Evolutionary conservation across 2,329 filamentous ascomycete genomes (phyloP).

Genomic region (Arthrobotrys conoides): DNA sequence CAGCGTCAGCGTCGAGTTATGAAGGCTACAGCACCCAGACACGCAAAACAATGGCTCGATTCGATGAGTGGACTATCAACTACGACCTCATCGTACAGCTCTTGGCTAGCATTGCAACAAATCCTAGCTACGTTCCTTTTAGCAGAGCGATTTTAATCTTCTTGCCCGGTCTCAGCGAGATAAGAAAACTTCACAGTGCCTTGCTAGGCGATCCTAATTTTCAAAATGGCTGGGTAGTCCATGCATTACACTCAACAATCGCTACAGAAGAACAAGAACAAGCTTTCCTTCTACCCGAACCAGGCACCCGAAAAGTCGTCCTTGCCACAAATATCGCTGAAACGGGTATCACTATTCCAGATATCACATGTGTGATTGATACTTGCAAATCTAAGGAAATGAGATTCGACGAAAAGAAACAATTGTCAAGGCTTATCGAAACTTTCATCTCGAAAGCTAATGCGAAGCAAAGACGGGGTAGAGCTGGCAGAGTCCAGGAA

Average conservation of each 20-base stretch:
- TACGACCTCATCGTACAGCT: conserved; percentile 87
- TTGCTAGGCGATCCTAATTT: conserved; percentile 83
- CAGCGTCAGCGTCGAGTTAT: conserved; percentile 74
- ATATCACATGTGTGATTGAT: conserved; percentile 96
- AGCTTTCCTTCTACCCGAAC: conserved; percentile 83
- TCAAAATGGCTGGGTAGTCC: conserved; percentile 81
- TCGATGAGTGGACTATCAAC: conserved; percentile 93
- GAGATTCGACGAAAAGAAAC: conserved; percentile 93
- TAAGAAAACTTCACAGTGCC: conserved; percentile 87
- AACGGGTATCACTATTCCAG: conserved; percentile 97
- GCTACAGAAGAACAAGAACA: conserved; percentile 96
- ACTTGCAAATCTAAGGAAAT: conserved; percentile 98
- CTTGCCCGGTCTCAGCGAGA: conserved; percentile 93
- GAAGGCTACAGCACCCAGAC: conserved; percentile 82
- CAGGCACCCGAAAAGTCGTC: conserved; percentile 88
- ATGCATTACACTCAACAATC: conserved; percentile 93
- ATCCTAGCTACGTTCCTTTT: conserved; percentile 77
- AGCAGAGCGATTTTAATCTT: conserved; percentile 96
- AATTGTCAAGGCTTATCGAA: conserved; percentile 90
- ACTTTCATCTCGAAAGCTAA: conserved; percentile 96
- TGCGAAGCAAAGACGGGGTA: conserved; percentile 91
- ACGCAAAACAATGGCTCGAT: conserved; percentile 78
- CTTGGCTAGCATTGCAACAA: conserved; percentile 80
- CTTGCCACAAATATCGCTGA: conserved; percentile 98
- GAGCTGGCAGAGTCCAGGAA: conserved; percentile 94